A percentile compares a stretch with the other conserved stretches of the same genome.
These are phyloP conservation scores for Penicillium fimorum DNA, from an alignment of 495 filamentous ascomycete species.

Conservation along the genomic window DNA sequence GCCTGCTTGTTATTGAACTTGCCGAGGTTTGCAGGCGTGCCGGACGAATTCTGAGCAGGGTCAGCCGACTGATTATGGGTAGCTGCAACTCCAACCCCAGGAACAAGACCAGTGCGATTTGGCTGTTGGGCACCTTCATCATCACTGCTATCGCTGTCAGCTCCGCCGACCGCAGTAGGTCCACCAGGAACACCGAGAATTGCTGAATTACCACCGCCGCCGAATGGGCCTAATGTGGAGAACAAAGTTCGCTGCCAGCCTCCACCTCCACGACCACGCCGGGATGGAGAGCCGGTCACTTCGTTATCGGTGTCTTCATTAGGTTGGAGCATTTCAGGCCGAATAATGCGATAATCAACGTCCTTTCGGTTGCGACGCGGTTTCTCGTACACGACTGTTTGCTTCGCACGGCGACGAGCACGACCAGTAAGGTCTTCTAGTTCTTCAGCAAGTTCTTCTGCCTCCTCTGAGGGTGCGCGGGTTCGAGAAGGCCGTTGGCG, in stretches of 20 bases:
- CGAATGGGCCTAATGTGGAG: slow-evolving; percentile 87
- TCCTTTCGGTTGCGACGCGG: slow-evolving; percentile 55
- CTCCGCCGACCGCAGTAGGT: slow-evolving; percentile 66
- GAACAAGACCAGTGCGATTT: slow-evolving; percentile 61
- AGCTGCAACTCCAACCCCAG: slow-evolving; percentile 47
- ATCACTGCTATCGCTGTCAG: slow-evolving; percentile 94
- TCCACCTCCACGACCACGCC: slow-evolving; percentile 55
- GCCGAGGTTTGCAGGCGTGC: slow-evolving; percentile 80
- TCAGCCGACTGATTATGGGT: slow-evolving; percentile 66
- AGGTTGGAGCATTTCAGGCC: slow-evolving; percentile 66
- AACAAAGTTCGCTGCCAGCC: slow-evolving; percentile 76
- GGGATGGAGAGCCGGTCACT: slow-evolving; percentile 62
- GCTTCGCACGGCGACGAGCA: slow-evolving; percentile 50
- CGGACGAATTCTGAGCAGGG: slow-evolving; percentile 56
- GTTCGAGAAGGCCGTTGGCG: slow-evolving; percentile 51
- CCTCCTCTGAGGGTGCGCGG: slow-evolving; percentile 54
- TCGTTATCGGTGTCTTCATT: slow-evolving; percentile 67
- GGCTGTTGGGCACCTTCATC: slow-evolving; percentile 67
- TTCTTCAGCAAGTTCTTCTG: slow-evolving; percentile 78
- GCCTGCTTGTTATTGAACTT: slow-evolving; percentile 79
- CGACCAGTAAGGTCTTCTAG: slow-evolving; percentile 64
- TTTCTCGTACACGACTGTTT: slow-evolving; percentile 58
- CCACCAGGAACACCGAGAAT: slow-evolving; percentile 78
- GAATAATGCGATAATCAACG: slow-evolving; percentile 72
- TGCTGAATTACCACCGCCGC: slow-evolving; percentile 70